Percentiles rank a stretch among this genome's conserved stretches.
phyloP scores from a whole-genome alignment of 495 filamentous ascomycete genomes.

The Rusavskia elegans region DNA sequence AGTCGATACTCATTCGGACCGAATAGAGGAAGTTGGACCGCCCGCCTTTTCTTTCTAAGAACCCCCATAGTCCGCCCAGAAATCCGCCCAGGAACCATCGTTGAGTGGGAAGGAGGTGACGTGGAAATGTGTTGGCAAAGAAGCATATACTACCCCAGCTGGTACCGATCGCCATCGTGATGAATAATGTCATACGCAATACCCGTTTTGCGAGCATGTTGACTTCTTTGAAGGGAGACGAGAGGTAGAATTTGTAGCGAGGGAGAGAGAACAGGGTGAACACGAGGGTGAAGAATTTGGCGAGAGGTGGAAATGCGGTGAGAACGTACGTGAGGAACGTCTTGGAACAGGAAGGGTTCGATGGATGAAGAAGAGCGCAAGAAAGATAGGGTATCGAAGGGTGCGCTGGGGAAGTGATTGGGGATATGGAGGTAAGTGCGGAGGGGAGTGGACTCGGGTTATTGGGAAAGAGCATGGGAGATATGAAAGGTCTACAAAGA shows the following conservation, averaged over 20 bases:
- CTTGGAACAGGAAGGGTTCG: constrained; percentile 68
- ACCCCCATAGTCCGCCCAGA: constrained; percentile 64
- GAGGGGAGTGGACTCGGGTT: constrained; percentile 46
- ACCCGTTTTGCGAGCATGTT: constrained; percentile 36
- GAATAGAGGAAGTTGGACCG: constrained; percentile 47
- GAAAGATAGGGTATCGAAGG: constrained; percentile 67
- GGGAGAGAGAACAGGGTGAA: constrained; percentile 55
- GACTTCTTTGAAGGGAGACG: constrained; percentile 47
- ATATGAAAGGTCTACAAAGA: constrained; percentile 47
- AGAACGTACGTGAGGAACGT: constrained; percentile 76
- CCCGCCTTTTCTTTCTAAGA: constrained; percentile 35
- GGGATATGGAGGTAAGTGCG: constrained; percentile 49
- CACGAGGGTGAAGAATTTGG: constrained; percentile 56
- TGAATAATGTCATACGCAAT: constrained; percentile 53
- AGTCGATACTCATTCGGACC: constrained; percentile 57
- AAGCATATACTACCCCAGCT: constrained; percentile 80
- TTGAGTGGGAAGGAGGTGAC: constrained; percentile 56
- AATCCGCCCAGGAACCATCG: constrained; percentile 82
- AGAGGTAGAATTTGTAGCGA: constrained; percentile 44
- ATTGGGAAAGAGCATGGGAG: constrained; percentile 72
- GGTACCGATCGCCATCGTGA: constrained; percentile 63
- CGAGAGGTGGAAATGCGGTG: constrained; percentile 59
- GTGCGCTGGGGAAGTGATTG: constrained; percentile 70
- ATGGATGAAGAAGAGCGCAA: constrained; percentile 84
- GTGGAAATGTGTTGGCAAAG: constrained; percentile 63